Conservation (phyloP, 306 rosid species). For the Casuarina equisetifolia region DNA sequence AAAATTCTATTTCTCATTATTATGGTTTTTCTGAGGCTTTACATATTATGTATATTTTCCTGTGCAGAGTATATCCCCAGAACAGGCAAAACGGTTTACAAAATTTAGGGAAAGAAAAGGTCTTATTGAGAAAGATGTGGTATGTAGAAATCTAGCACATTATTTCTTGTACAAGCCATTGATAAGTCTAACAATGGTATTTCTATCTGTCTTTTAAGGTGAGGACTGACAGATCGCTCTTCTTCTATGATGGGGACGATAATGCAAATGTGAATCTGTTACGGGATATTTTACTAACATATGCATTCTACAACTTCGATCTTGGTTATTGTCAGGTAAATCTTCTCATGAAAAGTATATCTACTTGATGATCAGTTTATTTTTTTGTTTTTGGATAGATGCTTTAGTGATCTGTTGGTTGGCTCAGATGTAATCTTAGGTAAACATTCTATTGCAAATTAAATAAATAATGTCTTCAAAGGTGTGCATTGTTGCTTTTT, state of each 20-base stretch:
- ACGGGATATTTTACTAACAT: constrained; percentile 86
- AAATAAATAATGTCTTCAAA: background rate
- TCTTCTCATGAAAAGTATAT: constrained; percentile 12
- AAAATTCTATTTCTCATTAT: background rate
- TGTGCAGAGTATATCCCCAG: constrained; percentile 73
- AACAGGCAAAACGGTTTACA: constrained; percentile 91
- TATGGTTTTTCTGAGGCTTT: constrained; percentile 19
- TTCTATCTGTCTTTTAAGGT: constrained; percentile 57
- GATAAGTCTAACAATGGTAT: constrained; percentile 24
- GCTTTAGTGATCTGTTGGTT: constrained; percentile 1
- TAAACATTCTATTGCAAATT: background rate
- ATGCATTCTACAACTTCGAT: constrained; percentile 98
- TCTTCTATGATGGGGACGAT: constrained; percentile 94
- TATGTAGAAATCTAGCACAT: constrained; percentile 38
- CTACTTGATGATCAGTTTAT: constrained; percentile 8
- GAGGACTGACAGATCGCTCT: constrained; percentile 78
- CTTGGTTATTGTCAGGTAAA: constrained; percentile 99
- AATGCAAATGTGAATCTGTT: constrained; percentile 75
- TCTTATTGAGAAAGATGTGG: constrained; percentile 99
- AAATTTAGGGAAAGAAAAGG: constrained; percentile 97
- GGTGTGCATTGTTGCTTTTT: background rate
- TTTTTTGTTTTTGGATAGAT: background rate
- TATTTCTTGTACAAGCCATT: constrained; percentile 19
- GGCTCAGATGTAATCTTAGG: background rate
- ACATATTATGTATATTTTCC: constrained; percentile 13